Evolutionary conservation across 192 early-diverging fungal species (phyloP), one percentile per base, ranked within the genome.

Genomic region (Mortierella claussenii): DNA sequence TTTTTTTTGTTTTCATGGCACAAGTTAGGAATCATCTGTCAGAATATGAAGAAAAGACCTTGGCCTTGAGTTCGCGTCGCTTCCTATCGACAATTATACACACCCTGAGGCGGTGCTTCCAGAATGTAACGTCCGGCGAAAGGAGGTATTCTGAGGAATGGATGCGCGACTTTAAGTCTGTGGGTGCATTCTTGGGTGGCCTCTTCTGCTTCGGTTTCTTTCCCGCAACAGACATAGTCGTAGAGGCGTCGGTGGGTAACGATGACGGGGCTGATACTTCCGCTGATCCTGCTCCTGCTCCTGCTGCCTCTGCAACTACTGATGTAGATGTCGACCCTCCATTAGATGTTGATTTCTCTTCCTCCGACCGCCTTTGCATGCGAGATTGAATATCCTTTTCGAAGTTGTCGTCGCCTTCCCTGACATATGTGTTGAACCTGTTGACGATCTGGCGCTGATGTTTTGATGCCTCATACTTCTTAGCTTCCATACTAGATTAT

Each of bases 361-460:
- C 46, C 15, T 47, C 69, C 17, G 68, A 62, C 51, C 61, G 65
- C 12, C 43, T 65, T 47, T 63, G 36, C 32, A 63, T 26, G 1
- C 52, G 55, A 0, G 51, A 53, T 1, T 36, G 11, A 56, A 76
- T 73, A 23, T 71, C 78, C 48, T 65, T 62, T 34, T 69, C 68
- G 48, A 79, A 60, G 11, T 65, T 57, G 7, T 60, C 61, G 11
- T 79, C 68, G 7, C 69, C 68, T 13, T 82, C 83, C 37, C 82
- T 68, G 26, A 91, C 46, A 62, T 79, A 90, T 23, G 80, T 85
- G 52, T 85, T 83, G 66, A 91, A 80, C 60, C 91, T 86, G 65
- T 85, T 85, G 2, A 92, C 56, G 10, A 89, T 67, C 60, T 92
- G 89, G 24, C 87, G 83, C 37, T 93, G 91, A 18, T 88, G 82